Evolutionary conservation across 2,329 filamentous ascomycete species (phyloP).

Genomic region (Pseudogymnoascus sp.): DNA sequence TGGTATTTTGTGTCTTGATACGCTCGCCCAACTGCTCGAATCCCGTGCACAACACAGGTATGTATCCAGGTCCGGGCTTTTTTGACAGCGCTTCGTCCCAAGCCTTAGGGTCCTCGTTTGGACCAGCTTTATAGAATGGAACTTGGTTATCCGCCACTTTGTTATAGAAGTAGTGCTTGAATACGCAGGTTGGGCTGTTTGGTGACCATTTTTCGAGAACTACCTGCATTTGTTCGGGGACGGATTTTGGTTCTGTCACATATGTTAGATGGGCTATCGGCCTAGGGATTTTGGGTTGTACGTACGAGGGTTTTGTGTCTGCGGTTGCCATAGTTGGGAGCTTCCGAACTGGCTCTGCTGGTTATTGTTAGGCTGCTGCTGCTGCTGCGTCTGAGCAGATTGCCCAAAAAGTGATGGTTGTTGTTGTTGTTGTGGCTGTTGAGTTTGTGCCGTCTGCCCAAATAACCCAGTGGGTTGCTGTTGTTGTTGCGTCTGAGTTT

Average conservation of each 20-base stretch:
- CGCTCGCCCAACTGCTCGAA: constrained; percentile 66
- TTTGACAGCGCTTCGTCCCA: constrained; percentile 80
- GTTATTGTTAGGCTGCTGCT: constrained; percentile 22
- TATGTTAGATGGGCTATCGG: constrained; percentile 16
- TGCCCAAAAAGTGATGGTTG: constrained; percentile 33
- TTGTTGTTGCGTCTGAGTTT: constrained; percentile 14
- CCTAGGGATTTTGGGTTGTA: not conserved
- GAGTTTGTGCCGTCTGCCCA: constrained; percentile 18
- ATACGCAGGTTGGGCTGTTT: constrained; percentile 57
- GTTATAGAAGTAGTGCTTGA: constrained; percentile 85
- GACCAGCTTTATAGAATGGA: constrained; percentile 66
- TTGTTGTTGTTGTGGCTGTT: constrained; percentile 23
- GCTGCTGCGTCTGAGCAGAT: constrained; percentile 30
- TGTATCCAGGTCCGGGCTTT: constrained; percentile 68
- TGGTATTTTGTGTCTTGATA: constrained; percentile 63
- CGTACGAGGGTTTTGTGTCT: constrained; percentile 25
- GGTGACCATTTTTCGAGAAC: constrained; percentile 71
- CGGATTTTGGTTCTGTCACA: constrained; percentile 57
- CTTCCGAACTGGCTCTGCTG: constrained; percentile 18
- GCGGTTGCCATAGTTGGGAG: constrained; percentile 25
- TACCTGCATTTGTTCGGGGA: constrained; percentile 65
- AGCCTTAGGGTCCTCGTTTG: constrained; percentile 65
- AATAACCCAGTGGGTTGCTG: constrained; percentile 14
- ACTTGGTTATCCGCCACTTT: constrained; percentile 66
- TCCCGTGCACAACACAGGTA: constrained; percentile 69